Base-by-base conservation (phyloP, 768 basidiomycete species). In the Lentinula boryana region DNA sequence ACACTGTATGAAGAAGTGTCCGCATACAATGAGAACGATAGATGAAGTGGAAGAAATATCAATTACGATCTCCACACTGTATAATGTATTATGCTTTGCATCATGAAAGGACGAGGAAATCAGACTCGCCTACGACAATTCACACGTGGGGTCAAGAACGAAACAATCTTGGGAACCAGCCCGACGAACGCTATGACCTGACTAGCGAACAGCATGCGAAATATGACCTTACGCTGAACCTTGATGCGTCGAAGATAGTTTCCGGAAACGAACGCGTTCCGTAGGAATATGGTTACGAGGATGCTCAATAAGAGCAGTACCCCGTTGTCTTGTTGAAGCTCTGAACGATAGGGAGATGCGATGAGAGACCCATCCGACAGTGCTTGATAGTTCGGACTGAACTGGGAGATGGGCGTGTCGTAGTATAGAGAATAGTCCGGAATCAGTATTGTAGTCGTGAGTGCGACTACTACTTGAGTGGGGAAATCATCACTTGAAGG, bases 351-450 rank as follows among this genome's bases (percentile, higher is more conserved):
- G 8, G 79, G 75, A 1, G 78, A 68, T 10, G 84, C 71, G 10
- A 85, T 61, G 44, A 87, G 78, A n/a, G 85, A 84, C n/a, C 85
- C 85, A 69, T 88, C 85, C 13, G 67, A 65, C 35, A 81, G 73
- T 31, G 80, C 68, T 38, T 71, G 64, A 68, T 83, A 85, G 9
- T 68, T 63, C 2, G 85, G 84, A 43, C 70, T 70, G 61, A 86
- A 86, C 21, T 77, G 68, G 21, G 70, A 60, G 60, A 82, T 75
- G 46, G 82, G 68, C 23, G 67, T 64, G 32, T 67, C 63, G 66
- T 82, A 84, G 71, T 74, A 82, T 21, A 69, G 68, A 61, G 67
- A 62, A 68, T 77, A 85, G 67, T 84, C 72, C 1, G 76, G 71
- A 31, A 86, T 81, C 61, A 78, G 71, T 41, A 85, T 44, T 7